These are phyloP conservation scores for carrot (Daucus carota) DNA, from an alignment of 129 eudicot genomes.

Conservation along the genomic window DH1_v3.0 NC_030382.2:31209501-31210000, in stretches of 20 bases:
- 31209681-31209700: conserved; percentile 96
- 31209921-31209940: neutral
- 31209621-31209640: conserved; percentile 6
- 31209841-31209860: neutral
- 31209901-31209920: neutral
- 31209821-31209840: neutral
- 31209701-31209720: conserved; percentile 81
- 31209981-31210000: too few species aligned
- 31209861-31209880: neutral
- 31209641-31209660: neutral
- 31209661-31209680: conserved; percentile 90
- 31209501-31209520: neutral
- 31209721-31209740: conserved; percentile 71
- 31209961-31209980: too few species aligned
- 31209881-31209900: neutral
- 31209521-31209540: neutral
- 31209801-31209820: neutral
- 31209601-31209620: neutral
- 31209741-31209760: conserved; percentile 63
- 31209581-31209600: neutral
- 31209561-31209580: neutral
- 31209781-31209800: neutral
- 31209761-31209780: neutral
- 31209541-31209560: neutral
- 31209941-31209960: too few species aligned